Percentiles rank a stretch among this genome's conserved stretches.
Evolutionary conservation across 1,284 basidiomycete genomes (phyloP).

Genomic region (Ceratobasidium sp.): DNA sequence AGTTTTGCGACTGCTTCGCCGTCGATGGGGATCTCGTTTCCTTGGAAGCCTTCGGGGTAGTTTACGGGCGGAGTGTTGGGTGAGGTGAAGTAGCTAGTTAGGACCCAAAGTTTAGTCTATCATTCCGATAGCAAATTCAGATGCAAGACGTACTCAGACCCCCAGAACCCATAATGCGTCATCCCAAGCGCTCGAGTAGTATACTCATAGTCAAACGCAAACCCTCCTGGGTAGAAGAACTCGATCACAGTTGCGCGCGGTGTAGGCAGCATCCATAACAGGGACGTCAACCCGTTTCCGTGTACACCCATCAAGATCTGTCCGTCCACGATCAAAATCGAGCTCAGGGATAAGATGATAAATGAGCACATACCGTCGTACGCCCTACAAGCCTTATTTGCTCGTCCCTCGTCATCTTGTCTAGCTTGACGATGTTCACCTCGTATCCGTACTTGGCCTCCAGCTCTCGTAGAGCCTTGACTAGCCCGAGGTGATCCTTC

Average conservation of each 20-base stretch:
- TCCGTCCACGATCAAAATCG: background rate
- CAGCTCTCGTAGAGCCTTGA: slow-evolving; percentile 67
- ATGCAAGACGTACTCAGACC: slow-evolving; percentile 71
- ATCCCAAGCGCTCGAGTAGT: slow-evolving; percentile 78
- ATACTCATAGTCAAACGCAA: slow-evolving; percentile 86
- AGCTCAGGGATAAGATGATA: slow-evolving; percentile 22
- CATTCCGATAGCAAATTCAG: background rate
- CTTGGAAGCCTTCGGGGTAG: slow-evolving; percentile 64
- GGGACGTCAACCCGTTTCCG: slow-evolving; percentile 83
- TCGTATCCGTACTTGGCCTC: slow-evolving; percentile 82
- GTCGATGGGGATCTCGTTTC: slow-evolving; percentile 61
- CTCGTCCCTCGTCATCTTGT: slow-evolving; percentile 81
- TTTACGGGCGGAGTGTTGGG: slow-evolving; percentile 45
- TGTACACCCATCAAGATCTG: slow-evolving; percentile 85
- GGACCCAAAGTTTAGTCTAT: slow-evolving; percentile 16
- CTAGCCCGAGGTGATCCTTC: slow-evolving; percentile 60
- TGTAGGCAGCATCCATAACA: slow-evolving; percentile 81
- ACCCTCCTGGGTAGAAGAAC: slow-evolving; percentile 83
- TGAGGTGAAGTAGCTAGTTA: slow-evolving; percentile 35
- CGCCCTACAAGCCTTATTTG: slow-evolving; percentile 82
- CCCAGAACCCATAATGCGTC: slow-evolving; percentile 82
- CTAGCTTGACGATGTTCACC: slow-evolving; percentile 87
- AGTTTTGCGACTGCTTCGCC: slow-evolving; percentile 49
- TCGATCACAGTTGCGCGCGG: slow-evolving; percentile 80
- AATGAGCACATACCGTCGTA: slow-evolving; percentile 74